Percentiles rank a stretch among this genome's conserved stretches.
phyloP scores from a whole-genome alignment of 2,329 filamentous ascomycete genomes.

The Diaporthe sp. region DNA sequence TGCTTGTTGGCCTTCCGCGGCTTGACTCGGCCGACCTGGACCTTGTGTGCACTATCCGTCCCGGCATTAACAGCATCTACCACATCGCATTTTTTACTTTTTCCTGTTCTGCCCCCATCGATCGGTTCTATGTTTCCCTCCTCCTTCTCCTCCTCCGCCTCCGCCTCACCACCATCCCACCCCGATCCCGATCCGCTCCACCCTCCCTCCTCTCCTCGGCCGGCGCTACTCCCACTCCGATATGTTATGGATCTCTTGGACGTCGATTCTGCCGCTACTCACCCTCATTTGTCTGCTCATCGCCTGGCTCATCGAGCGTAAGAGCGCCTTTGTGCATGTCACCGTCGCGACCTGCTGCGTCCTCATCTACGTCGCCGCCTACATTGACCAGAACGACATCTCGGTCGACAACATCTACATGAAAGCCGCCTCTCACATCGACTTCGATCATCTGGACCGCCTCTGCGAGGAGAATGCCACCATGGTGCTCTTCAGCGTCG shows the following conservation, averaged over 20 bases:
- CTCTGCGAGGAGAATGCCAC: conserved; percentile 65
- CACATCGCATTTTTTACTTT: conserved; percentile 38
- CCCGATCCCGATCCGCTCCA: conserved; percentile 41
- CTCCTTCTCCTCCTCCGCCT: conserved; percentile 35
- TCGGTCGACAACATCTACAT: conserved; percentile 53
- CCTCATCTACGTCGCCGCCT: conserved; percentile 58
- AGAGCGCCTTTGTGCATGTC: conserved; percentile 58
- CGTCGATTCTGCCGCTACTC: conserved; percentile 59
- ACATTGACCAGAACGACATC: conserved; percentile 57
- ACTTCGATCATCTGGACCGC: conserved; percentile 63
- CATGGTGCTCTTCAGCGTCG: conserved; percentile 68
- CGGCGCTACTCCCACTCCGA: conserved; percentile 53
- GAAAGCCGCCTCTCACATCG: conserved; percentile 56
- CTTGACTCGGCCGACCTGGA: conserved; percentile 25
- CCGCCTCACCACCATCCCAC: conserved; percentile 41
- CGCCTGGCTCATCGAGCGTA: conserved; percentile 60
- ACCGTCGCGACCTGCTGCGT: conserved; percentile 57
- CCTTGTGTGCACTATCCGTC: conserved; percentile 20
- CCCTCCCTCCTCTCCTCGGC: conserved; percentile 44
- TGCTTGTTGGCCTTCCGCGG: conserved; percentile 22
- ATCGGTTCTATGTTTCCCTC: conserved; percentile 31
- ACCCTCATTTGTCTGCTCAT: conserved; percentile 59
- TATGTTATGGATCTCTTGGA: conserved; percentile 66
- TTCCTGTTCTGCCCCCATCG: conserved; percentile 12
- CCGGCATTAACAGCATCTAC: conserved; percentile 19